Evolutionary conservation across 2,329 filamentous ascomycete genomes (phyloP), one percentile per base, ranked within the genome.

Genomic region (Nigrograna mackinnonii): DNA sequence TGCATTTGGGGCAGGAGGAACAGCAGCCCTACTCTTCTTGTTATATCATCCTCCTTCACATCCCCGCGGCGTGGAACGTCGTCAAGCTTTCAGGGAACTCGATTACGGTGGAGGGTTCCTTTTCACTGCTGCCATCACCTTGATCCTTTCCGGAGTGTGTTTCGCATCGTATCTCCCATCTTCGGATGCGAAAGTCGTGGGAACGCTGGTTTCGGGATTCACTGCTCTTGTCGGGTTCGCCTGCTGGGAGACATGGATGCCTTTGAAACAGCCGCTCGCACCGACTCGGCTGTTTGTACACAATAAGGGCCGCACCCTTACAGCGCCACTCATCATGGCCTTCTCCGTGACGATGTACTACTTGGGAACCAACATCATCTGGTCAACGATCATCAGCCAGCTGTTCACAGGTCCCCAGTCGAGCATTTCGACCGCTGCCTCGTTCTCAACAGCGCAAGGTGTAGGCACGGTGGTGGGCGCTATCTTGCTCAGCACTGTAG

Each of bases 1-100:
- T 2, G 67, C 71, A 12, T 69, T 73, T 26, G 62, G 64, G 17
- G 65, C 71, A 35, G 62, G 67, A n/a, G 56, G 74, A 9, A 75
- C 71, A 1, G 71, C 73, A 42, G 19, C 68, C 9, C 71, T 71
- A 0, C 59, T 76, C 5, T 62, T 62, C 35, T 50, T 74, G 24
- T 49, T 66, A 17, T 70, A 71, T 49, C 64, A 58, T 37, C 68
- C 68, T 5, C 68, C 68, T 3, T 57, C 58, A 21, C 67, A 68
- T 46, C 68, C 67, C 41, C 24, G 36, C 2, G 64, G 54, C 5
- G 22, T 52, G 13, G 41, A 47, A 2, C 39, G 41, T 13, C 19
- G 26, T 3, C 43, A 47, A 13, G 52, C 50, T 2, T 18, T 65
- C 19, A 47, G 42, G 20, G 50, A 61, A 20, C 50, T 64, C 19